These are phyloP conservation scores for Polyporus arcularius DNA, from an alignment of 768 basidiomycete species.

Conservation along the genomic window DNA sequence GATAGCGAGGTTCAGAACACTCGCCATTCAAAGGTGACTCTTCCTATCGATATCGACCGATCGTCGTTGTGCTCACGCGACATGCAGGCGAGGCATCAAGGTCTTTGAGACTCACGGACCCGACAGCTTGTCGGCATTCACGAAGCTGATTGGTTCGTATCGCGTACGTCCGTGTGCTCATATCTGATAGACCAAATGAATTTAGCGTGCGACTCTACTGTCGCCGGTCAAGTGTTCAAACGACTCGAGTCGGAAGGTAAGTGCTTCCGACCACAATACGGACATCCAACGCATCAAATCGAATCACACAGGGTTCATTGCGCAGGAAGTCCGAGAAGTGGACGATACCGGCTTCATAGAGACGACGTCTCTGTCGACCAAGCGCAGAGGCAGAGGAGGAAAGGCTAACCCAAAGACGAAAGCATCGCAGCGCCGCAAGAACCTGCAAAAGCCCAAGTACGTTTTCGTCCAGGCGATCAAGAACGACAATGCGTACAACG, in stretches of 20 bases:
- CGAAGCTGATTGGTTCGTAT: constrained; percentile 57
- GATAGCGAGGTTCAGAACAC: constrained; percentile 63
- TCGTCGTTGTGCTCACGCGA: constrained; percentile 1
- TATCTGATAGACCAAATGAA: not conserved
- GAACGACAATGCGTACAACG: constrained; percentile 49
- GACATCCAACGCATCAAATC: not conserved
- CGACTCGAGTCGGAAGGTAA: constrained; percentile 72
- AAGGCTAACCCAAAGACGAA: constrained; percentile 42
- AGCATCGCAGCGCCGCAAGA: constrained; percentile 45
- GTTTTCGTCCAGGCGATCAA: constrained; percentile 54
- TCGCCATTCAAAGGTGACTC: constrained; percentile 68
- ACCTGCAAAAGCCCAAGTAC: constrained; percentile 57
- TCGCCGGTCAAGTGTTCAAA: constrained; percentile 65
- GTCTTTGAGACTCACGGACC: constrained; percentile 53
- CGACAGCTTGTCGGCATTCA: constrained; percentile 51
- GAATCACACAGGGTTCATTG: constrained; percentile 55
- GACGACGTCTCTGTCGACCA: constrained; percentile 39
- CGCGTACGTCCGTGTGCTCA: constrained; percentile 6
- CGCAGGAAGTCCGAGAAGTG: constrained; percentile 45
- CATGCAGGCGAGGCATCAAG: constrained; percentile 67
- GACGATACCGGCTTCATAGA: constrained; percentile 54
- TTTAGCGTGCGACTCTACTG: constrained; percentile 52
- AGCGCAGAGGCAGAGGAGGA: constrained; percentile 33
- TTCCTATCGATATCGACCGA: not conserved
- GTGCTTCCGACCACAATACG: not conserved